A percentile compares a stretch with the other conserved stretches of the same genome.
Evolutionary conservation across 352 stramenopile genomes (phyloP).

Genomic region (Thalassiosira gravida): DNA sequence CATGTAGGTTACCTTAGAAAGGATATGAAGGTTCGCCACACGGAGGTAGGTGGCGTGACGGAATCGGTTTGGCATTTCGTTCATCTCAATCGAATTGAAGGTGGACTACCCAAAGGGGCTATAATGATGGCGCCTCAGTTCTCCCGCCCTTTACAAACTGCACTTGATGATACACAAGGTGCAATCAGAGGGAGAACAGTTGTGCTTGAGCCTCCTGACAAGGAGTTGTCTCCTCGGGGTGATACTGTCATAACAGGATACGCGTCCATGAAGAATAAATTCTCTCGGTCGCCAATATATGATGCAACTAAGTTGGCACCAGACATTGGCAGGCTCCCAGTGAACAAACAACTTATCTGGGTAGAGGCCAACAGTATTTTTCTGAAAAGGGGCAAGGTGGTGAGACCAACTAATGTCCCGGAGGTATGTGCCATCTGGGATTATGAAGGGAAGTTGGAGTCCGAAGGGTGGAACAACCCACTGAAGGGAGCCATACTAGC

Average conservation of each 20-base stretch:
- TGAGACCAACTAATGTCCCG: conserved; percentile 4
- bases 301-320: not conserved
- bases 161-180: not conserved
- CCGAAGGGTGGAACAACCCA: not conserved
- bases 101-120: not conserved
- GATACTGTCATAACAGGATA: conserved; percentile 6
- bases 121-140: conserved; percentile 8
- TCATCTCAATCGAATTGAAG: not conserved
- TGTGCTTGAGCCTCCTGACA: not conserved
- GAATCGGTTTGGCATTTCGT: not conserved
- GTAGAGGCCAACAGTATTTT: not conserved
- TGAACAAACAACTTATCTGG: not conserved
- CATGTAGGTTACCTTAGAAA: too few relatives aligned
- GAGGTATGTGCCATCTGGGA: not conserved
- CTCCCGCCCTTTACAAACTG: not conserved
- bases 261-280: not conserved
- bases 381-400: not conserved
- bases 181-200: not conserved
- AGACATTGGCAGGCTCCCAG: not conserved
- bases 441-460: not conserved
- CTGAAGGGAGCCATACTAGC: not conserved
- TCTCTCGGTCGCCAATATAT: too few relatives aligned
- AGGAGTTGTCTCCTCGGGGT: conserved; percentile 19
- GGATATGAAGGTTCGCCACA: not conserved
- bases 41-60: not conserved